Evolutionary conservation across 78 protist species (phyloP), one percentile per base, ranked within the genome.

Genomic region (Diacronema lutheri): DNA sequence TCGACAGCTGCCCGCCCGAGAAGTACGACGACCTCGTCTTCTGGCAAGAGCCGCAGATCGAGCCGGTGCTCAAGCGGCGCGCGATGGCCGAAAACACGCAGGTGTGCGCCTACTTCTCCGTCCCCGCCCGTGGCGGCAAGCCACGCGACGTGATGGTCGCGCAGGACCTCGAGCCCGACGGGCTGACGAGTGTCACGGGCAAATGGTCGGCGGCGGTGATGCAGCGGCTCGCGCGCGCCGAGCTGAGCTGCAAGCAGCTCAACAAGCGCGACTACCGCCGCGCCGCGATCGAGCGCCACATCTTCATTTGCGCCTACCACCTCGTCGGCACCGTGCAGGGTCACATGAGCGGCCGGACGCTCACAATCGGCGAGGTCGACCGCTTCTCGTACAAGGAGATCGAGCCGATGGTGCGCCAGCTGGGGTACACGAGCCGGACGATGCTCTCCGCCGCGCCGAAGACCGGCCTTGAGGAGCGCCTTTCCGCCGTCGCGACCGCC

Each of bases 11-110:
- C 79, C 79, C 79, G 19, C 58, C 40, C 35, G 57, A 19, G 35
- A 71, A 71, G 57, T 9, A 21, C 20, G 57, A 41, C 38, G 79
- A 71, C 58, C 79, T 71, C 26, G 79, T 71, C 35, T 71, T 71
- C 57, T 0, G 40, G 58, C 58, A 38, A 20, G 20, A 71, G 9
- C 50, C 50, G 10, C 0, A 9, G 50, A 56, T 71, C 79, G 79
- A 71, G 57, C 79, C 58, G 20, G 9, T 41, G 5, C 20, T 19
- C 57, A 56, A 71, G 38, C 29, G 35, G 20, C 1, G 41, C 33
- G 79, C n/a, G 58, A 10, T 71, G 25, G 7, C 50, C 50, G 50
- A 44, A 7, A 44, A 44, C 50, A 9, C 50, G 50, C 50, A 44
- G 50, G 50, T 44, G 50, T 9, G 7, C 50, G 7, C 7, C 50